Evolutionary conservation across 1,284 basidiomycete species (phyloP).

Genomic region (Crepidotus sp.): DNA sequence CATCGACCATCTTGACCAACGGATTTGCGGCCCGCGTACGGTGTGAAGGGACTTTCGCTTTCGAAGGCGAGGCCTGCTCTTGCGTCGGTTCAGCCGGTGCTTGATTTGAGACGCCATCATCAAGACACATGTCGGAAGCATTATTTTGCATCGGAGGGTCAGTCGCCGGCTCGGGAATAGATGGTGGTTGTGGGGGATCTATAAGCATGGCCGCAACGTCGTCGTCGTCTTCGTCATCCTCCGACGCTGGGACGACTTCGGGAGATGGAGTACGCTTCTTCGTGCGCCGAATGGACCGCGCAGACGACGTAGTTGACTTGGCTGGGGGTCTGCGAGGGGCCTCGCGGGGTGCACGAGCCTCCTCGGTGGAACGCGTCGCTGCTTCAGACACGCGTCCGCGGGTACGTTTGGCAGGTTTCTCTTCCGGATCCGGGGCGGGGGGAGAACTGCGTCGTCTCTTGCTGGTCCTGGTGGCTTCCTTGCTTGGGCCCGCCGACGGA

Average conservation of each 20-base stretch:
- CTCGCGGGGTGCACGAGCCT: constrained; percentile 5
- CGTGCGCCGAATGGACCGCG: constrained; percentile 10
- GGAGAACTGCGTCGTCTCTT: constrained; percentile 16
- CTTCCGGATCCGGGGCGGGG: constrained; percentile 1
- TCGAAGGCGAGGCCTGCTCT: background rate
- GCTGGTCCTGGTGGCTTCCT: constrained; percentile 6
- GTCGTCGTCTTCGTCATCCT: constrained; percentile 20
- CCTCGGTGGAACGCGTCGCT: constrained; percentile 4
- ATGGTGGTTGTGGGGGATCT: constrained; percentile 3
- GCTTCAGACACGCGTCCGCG: constrained; percentile 15
- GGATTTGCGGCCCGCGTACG: constrained; percentile 42
- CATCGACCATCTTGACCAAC: constrained; percentile 41
- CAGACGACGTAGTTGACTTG: constrained; percentile 6
- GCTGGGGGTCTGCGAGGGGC: constrained; percentile 7
- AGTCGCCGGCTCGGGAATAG: background rate
- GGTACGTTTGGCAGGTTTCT: constrained; percentile 15
- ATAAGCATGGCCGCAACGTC: constrained; percentile 11
- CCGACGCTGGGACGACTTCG: constrained; percentile 30
- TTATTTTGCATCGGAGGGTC: constrained; percentile 1
- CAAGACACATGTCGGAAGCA: background rate
- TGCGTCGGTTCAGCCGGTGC: background rate
- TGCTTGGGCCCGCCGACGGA: constrained; percentile 8
- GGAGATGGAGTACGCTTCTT: constrained; percentile 21
- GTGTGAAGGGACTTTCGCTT: constrained; percentile 32
- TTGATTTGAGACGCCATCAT: background rate